Evolutionary conservation across 352 stramenopile species (phyloP).

Genomic region (Globisporangium alternatum): DNA sequence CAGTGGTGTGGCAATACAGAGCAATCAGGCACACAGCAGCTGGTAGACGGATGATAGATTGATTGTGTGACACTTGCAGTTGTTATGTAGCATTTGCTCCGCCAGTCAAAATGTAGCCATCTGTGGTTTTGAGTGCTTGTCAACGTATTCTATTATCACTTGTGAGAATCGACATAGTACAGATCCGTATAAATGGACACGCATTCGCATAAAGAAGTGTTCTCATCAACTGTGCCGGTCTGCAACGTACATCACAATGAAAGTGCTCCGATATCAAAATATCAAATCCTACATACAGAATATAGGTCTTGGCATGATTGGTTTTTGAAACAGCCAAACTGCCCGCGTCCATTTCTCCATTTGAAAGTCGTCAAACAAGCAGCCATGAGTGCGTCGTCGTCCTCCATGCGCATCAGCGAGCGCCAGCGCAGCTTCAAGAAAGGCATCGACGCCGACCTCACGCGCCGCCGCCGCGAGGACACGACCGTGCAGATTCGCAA

Average conservation of each 20-base stretch:
- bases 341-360: too few species aligned
- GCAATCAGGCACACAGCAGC: neutral
- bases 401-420: constrained; percentile 26
- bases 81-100: neutral
- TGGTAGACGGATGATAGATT: neutral
- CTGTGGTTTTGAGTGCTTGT: neutral
- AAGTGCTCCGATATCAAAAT: neutral
- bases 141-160: neutral
- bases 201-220: neutral
- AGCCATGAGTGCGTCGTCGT: constrained; percentile 7
- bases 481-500: constrained; percentile 86
- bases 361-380: neutral
- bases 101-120: constrained; percentile 7
- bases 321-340: neutral
- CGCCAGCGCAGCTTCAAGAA: constrained; percentile 82
- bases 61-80: neutral
- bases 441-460: constrained; percentile 73
- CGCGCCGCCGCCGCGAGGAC: constrained; percentile 67
- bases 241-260: neutral
- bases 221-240: neutral
- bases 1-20: neutral
- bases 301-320: neutral
- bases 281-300: neutral
- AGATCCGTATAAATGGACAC: too few species aligned
- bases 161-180: neutral